These are phyloP conservation scores for Clarireedia hainanense DNA, from an alignment of 2,329 filamentous ascomycete genomes.

Conservation along the genomic window DNA sequence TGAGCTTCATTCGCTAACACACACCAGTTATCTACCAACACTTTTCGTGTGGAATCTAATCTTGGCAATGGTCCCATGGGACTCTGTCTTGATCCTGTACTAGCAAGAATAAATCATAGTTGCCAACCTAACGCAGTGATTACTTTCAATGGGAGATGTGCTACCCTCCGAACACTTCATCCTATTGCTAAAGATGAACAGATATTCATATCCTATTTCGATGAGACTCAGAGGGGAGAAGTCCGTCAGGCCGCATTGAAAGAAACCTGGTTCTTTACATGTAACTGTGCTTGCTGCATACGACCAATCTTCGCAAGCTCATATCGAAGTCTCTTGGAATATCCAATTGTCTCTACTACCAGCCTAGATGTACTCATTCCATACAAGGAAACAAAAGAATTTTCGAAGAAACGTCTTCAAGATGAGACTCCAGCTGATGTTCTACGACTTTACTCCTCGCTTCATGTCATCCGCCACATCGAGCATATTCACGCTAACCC, in stretches of 20 bases:
- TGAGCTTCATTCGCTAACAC: background rate
- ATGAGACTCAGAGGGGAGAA: constrained; percentile 30
- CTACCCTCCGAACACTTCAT: constrained; percentile 42
- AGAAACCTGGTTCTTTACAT: constrained; percentile 6
- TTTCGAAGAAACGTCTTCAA: background rate
- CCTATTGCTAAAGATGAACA: constrained; percentile 46
- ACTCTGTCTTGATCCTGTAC: constrained; percentile 45
- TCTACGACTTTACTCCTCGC: constrained; percentile 1
- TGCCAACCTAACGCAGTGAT: constrained; percentile 54
- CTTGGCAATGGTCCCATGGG: constrained; percentile 44
- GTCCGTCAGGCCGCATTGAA: constrained; percentile 3
- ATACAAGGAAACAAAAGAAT: background rate
- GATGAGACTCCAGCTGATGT: background rate
- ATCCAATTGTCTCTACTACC: background rate
- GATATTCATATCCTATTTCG: constrained; percentile 55
- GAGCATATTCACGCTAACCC: background rate
- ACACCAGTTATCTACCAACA: constrained; percentile 50
- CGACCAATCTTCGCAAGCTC: background rate
- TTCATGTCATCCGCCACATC: constrained; percentile 4
- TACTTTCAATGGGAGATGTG: constrained; percentile 44
- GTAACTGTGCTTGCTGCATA: background rate
- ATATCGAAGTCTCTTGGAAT: background rate
- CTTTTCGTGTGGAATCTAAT: constrained; percentile 48
- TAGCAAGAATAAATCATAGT: constrained; percentile 51
- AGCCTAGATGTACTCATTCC: background rate